These are phyloP conservation scores for Gossypium trilobum DNA, from an alignment of 441 rosid genomes.

Conservation along the genomic window DNA sequence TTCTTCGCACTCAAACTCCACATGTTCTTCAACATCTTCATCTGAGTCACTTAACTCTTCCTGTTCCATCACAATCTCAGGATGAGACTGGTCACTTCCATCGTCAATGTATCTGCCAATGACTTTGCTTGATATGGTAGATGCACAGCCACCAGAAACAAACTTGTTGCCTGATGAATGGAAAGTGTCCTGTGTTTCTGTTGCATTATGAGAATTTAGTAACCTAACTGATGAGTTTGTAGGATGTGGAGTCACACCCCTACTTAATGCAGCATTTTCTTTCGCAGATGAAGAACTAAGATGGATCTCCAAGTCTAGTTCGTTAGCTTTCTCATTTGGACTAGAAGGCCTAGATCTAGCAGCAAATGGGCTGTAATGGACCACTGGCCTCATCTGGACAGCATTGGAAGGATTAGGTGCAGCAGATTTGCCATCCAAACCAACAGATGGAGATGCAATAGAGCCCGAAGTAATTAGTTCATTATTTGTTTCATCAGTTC, in stretches of 20 bases:
- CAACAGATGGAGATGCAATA: constrained; percentile 25
- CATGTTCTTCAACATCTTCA: constrained; percentile 82
- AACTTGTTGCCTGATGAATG: constrained; percentile 19
- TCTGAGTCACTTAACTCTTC: constrained; percentile 97
- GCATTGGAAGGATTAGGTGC: constrained; percentile 29
- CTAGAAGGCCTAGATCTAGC: constrained; percentile 24
- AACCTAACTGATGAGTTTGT: constrained; percentile 12
- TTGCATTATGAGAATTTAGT: constrained; percentile 23
- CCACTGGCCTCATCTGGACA: constrained; percentile 27
- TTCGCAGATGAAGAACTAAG: constrained; percentile 50
- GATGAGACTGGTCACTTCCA: constrained; percentile 48
- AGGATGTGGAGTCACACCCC: constrained; percentile 22
- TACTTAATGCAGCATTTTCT: constrained; percentile 26
- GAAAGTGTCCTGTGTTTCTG: constrained; percentile 23
- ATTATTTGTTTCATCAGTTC: constrained; percentile 36
- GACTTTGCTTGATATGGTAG: constrained; percentile 26
- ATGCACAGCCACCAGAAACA: constrained; percentile 27
- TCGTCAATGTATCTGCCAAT: constrained; percentile 32
- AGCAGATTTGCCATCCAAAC: constrained; percentile 32
- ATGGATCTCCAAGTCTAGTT: constrained; percentile 67
- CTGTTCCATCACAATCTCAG: constrained; percentile 90
- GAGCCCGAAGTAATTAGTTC: constrained; percentile 24
- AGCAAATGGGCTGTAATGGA: constrained; percentile 21
- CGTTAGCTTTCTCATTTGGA: constrained; percentile 36
- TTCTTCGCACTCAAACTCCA: constrained; percentile 95